Evolutionary conservation across 305 asterid genomes (phyloP), one percentile per base, ranked within the genome.

Genomic region (Euphrasia arctica): DNA sequence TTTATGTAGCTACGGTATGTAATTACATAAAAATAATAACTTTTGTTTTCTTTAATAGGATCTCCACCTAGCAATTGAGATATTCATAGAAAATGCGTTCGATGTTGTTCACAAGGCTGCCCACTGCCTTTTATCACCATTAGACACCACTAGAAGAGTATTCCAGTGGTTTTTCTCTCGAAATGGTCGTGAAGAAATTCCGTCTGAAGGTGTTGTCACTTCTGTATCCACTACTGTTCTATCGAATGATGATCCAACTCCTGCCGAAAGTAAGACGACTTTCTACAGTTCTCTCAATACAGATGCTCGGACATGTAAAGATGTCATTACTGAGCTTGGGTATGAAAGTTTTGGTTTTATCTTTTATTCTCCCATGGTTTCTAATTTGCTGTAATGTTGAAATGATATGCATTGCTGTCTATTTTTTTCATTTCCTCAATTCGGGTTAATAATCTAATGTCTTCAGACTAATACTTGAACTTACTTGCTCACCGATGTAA

Each of bases 271-370:
- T 81, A 83, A 77, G 71, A 79, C 81, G 2, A 65, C 74, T 61
- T 70, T 81, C 68, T 63, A 65, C 58, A 75, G 70, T 73, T 62
- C 86, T 72, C 90, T 94, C 70, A 88, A 94, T 72, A 90, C 97
- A 57, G 99, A 94, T 82, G 95, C 97, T 66, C 85, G 99, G 75
- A 94, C 99, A 31, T 94, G 99, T 80, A 81, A 75, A 74, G 99
- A 94, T 81, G 96, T 90, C 77, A 90, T 93, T 67, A 88, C 91
- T 4, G 97, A 90, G 83, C 96, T 88, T 62, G 99, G 99, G 99
- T 94, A 81, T 73, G 86, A 58, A 58, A 64, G 58, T 31, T 72
- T 70, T 74, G 62, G 55, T 58, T 50, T 67, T 11, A 15, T 74
- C 36, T 25, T 49, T 5, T 67, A 67, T 55, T 70, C 45, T 54